Evolutionary conservation across 2,329 filamentous ascomycete genomes (phyloP).

Genomic region (Aureobasidium uvarum): DNA sequence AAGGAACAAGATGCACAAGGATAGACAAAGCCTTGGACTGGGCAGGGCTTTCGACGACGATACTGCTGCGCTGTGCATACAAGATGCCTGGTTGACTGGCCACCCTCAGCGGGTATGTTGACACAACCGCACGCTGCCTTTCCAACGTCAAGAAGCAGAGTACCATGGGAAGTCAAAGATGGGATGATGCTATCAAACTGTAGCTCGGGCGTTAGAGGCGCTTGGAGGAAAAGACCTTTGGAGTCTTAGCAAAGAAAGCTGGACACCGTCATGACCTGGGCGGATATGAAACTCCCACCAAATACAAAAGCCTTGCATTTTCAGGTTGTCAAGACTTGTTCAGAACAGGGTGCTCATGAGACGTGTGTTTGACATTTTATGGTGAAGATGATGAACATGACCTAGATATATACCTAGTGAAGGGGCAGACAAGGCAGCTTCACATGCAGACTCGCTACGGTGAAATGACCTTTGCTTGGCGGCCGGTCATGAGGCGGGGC

Average conservation of each 20-base stretch:
- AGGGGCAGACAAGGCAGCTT: background rate
- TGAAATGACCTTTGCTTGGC: conserved; percentile 15
- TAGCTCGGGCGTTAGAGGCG: conserved; percentile 14
- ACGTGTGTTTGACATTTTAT: background rate
- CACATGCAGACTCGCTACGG: background rate
- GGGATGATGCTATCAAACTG: background rate
- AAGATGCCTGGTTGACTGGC: background rate
- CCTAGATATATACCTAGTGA: too few relatives aligned
- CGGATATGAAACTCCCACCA: conserved; percentile 1
- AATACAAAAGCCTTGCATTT: conserved; percentile 21
- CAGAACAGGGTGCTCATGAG: background rate
- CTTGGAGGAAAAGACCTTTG: background rate
- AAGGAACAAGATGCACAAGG: conserved; percentile 3
- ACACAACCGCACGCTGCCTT: background rate
- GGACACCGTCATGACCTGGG: background rate
- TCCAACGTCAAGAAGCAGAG: background rate
- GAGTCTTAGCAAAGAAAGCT: background rate
- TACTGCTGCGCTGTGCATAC: background rate
- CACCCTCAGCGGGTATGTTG: background rate
- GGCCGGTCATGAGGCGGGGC: background rate
- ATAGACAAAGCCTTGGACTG: background rate
- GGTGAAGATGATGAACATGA: too few relatives aligned
- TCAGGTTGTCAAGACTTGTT: background rate
- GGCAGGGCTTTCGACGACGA: background rate
- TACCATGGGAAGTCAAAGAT: background rate